Evolutionary conservation across 2,329 filamentous ascomycete species (phyloP).

Genomic region (Chalaropsis thielavioides): DNA sequence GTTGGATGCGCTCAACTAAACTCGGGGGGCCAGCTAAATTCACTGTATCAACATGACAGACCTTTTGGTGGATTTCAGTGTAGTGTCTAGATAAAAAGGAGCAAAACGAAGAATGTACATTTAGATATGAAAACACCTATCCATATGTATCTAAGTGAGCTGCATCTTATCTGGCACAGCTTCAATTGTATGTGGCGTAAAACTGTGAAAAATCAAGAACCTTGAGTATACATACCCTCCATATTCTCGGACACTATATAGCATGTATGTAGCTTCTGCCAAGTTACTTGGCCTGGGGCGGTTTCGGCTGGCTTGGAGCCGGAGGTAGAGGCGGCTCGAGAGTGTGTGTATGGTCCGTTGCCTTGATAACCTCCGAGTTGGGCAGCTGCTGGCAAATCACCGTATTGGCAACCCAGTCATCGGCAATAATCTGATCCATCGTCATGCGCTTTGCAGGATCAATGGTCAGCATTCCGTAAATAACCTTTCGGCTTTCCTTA

Average conservation of each 20-base stretch:
- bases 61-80: too few species aligned
- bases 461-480: slow-evolving; percentile 83
- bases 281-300: slow-evolving; percentile 1
- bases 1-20: too few species aligned
- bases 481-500: slow-evolving; percentile 75
- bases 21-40: too few species aligned
- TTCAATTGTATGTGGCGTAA: not conserved
- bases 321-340: slow-evolving; percentile 54
- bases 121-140: not conserved
- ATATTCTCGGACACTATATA: not conserved
- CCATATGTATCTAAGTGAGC: not conserved
- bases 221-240: not conserved
- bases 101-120: not conserved
- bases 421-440: slow-evolving; percentile 71
- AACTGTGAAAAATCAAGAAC: not conserved
- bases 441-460: slow-evolving; percentile 70
- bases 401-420: slow-evolving; percentile 79
- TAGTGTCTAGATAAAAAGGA: too few species aligned
- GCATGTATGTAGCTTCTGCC: not conserved
- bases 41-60: too few species aligned
- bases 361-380: slow-evolving; percentile 53
- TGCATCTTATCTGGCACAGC: not conserved
- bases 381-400: slow-evolving; percentile 70
- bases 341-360: slow-evolving; percentile 68
- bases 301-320: slow-evolving; percentile 19